phyloP scores from a whole-genome alignment of 805 yeast genomes.

The Candida caryicola region DNA sequence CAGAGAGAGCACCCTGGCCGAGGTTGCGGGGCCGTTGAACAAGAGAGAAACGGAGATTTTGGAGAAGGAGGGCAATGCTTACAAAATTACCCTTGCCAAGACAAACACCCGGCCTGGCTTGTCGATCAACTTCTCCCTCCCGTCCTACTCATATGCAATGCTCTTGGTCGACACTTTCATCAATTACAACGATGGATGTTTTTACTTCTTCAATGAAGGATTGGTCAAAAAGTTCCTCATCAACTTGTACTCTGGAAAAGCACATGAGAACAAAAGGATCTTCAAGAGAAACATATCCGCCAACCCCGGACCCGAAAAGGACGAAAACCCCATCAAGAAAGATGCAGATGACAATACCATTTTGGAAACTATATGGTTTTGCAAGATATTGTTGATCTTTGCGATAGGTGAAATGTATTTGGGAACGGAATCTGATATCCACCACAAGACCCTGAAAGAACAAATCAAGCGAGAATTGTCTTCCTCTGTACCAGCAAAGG shows the following conservation, averaged over 20 bases:
- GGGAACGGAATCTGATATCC: conserved; percentile 67
- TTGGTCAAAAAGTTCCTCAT: conserved; percentile 64
- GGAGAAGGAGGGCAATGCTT: conserved; percentile 76
- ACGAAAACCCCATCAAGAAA: conserved; percentile 41
- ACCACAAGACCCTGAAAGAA: conserved; percentile 42
- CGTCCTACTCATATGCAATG: conserved; percentile 75
- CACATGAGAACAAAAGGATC: conserved; percentile 36
- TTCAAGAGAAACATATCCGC: conserved; percentile 32
- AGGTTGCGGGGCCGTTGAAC: background rate
- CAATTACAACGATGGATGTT: conserved; percentile 80
- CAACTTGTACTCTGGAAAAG: conserved; percentile 56
- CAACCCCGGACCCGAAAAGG: conserved; percentile 24
- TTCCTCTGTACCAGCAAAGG: conserved; percentile 7
- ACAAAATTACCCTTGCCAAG: conserved; percentile 64
- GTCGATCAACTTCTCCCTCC: conserved; percentile 67
- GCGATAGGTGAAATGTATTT: conserved; percentile 82
- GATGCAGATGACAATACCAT: conserved; percentile 53
- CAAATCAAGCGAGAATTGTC: conserved; percentile 7
- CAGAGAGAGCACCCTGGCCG: background rate
- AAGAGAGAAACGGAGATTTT: conserved; percentile 54
- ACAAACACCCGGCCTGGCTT: conserved; percentile 67
- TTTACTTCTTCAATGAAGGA: conserved; percentile 82
- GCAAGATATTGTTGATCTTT: conserved; percentile 68
- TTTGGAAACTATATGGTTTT: conserved; percentile 76
- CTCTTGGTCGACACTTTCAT: conserved; percentile 71